Base-by-base conservation (phyloP, 192 early-diverging fungal genomes). In the Thoreauomyces humboldtii region DNA sequence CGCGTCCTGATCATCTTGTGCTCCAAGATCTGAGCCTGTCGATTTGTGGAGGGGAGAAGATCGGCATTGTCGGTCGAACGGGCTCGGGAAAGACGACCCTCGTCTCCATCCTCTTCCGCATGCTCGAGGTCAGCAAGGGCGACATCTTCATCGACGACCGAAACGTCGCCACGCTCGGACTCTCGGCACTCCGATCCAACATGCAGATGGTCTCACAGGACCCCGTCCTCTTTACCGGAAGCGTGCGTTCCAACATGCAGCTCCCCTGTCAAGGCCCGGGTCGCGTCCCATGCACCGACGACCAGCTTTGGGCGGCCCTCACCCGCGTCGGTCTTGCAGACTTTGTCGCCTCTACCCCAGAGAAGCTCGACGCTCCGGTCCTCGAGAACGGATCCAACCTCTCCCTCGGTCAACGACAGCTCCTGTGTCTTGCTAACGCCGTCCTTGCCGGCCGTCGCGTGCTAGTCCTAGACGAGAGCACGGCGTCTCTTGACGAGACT, bases 221-320 rank as follows among this genome's bases (percentile, higher is more conserved):
- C 57, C 81, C 86, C 5, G 76, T 86, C 7, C 62, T 89, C 27
- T 89, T 89, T 73, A 70, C 75, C 1, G 88, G 88, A 29, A 80
- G 84, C 0, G 72, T 92, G 41, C 78, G 92, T 9, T 77, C 79
- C 28, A 95, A 95, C 67, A 69, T 95, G 55, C 93, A 97, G 58
- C 92, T 91, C 1, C 81, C 91, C 59, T 70, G 73, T 24, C 77
- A 89, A 59, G 81, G 86, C 46, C 32, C 50, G n/a, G n/a, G n/a
- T n/a, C n/a, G n/a, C n/a, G n/a, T n/a, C n/a, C n/a, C n/a, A n/a
- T n/a, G n/a, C n/a, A 63, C 76, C 22, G 89, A 93, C 48, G 77
- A 76, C 50, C 74, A 82, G 21, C 72, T 97, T n/a, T 93, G 87
- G 86, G 80, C 86, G 17, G 85, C 88, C 5, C 78, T 98, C 28